Percentiles rank a stretch among this genome's conserved stretches.
Conservation (phyloP, 345 rosid genomes). For the Capsella bursapastoris region DNA sequence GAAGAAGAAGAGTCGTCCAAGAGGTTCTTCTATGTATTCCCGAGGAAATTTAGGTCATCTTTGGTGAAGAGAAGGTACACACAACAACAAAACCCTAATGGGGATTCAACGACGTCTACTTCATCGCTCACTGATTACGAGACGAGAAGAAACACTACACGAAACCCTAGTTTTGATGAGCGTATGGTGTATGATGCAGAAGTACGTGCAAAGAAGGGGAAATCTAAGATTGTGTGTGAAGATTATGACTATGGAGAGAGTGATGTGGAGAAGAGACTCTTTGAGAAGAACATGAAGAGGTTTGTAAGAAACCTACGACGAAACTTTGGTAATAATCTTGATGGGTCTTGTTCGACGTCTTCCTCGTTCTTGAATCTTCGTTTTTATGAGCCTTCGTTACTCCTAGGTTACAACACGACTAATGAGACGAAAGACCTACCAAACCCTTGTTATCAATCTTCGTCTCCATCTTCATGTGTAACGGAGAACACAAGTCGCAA, state of each 20-base stretch:
- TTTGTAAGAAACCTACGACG: background rate
- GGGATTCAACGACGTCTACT: too few species aligned
- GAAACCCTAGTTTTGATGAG: background rate
- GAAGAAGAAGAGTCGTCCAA: background rate
- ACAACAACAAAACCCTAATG: background rate
- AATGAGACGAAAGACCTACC: background rate
- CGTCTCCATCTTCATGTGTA: background rate
- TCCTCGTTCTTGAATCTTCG: background rate
- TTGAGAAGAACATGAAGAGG: background rate
- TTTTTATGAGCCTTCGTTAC: background rate
- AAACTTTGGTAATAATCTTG: background rate
- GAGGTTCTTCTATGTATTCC: background rate
- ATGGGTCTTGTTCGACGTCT: background rate
- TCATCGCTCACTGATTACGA: background rate
- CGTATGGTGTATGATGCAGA: background rate
- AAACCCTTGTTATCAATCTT: background rate
- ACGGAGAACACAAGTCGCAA: slow-evolving; percentile 8
- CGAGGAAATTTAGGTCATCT: background rate
- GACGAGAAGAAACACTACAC: background rate
- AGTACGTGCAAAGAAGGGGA: background rate
- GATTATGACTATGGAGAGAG: background rate
- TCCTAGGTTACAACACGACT: background rate
- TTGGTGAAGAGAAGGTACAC: background rate
- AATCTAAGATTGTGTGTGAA: background rate
- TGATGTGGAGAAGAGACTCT: background rate